A percentile compares a stretch with the other conserved stretches of the same genome.
phyloP scores from a whole-genome alignment of 345 rosid genomes.

The Rhodamnia argentea region DNA sequence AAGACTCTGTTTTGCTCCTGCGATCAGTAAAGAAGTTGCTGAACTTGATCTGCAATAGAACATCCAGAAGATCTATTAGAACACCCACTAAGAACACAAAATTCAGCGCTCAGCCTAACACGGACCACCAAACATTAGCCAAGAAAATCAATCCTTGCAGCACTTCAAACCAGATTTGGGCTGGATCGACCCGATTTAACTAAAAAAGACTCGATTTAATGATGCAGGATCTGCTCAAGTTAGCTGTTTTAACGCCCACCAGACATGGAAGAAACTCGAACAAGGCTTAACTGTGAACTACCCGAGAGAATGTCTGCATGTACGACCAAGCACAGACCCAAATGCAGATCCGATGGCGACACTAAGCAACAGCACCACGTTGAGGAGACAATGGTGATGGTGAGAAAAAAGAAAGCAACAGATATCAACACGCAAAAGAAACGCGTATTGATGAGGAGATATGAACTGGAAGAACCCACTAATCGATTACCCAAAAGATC shows the following conservation, averaged over 20 bases:
- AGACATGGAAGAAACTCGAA: neutral
- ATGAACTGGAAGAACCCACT: conserved; percentile 44
- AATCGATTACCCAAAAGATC: neutral
- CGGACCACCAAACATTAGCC: neutral
- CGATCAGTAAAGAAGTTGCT: neutral
- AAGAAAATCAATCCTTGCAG: neutral
- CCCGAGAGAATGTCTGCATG: conserved; percentile 39
- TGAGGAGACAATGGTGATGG: neutral
- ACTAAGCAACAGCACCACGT: conserved; percentile 5
- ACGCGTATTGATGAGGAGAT: conserved; percentile 52
- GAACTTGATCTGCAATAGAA: neutral
- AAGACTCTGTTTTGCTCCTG: neutral
- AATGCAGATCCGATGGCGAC: conserved; percentile 45
- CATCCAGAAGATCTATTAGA: neutral
- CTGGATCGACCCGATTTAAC: neutral
- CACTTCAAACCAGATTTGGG: neutral
- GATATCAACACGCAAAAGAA: conserved; percentile 20
- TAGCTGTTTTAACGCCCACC: neutral
- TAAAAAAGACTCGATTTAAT: neutral
- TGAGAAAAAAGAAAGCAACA: neutral
- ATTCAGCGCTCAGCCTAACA: neutral
- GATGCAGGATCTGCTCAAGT: neutral
- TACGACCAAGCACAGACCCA: conserved; percentile 11
- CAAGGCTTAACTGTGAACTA: neutral
- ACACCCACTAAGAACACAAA: neutral